These are phyloP conservation scores for Suhomyces pyralidae DNA, from an alignment of 805 yeast species.

Conservation along the genomic window DNA sequence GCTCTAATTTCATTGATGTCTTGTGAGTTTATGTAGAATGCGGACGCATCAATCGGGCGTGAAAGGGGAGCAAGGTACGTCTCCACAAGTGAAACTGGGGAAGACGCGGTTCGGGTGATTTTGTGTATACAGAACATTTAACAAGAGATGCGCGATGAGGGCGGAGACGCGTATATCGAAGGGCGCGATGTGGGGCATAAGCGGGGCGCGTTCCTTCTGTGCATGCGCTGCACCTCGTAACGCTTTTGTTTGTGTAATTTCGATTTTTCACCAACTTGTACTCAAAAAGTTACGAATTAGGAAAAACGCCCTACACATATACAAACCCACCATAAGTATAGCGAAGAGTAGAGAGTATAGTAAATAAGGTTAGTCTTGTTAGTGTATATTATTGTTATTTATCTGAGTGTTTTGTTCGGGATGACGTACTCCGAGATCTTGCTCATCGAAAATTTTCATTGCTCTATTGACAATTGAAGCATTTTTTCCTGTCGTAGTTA, in stretches of 20 bases:
- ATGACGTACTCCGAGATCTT: neutral
- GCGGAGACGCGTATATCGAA: neutral
- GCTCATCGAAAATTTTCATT: neutral
- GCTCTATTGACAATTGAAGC: neutral
- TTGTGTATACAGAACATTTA: neutral
- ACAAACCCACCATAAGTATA: too few species aligned
- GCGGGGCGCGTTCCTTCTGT: neutral
- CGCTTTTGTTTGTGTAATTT: neutral
- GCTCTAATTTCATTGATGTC: too few species aligned
- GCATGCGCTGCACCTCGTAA: neutral
- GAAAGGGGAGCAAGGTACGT: neutral
- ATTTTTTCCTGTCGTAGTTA: neutral
- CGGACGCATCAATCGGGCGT: neutral
- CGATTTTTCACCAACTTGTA: neutral
- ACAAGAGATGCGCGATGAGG: neutral
- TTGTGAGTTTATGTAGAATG: too few species aligned
- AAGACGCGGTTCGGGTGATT: neutral
- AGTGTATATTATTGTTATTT: too few species aligned
- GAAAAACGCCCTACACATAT: too few species aligned
- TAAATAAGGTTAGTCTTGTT: too few species aligned
- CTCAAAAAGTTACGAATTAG: too few species aligned
- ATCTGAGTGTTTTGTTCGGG: neutral
- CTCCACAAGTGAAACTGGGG: neutral
- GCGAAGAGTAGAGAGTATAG: too few species aligned
- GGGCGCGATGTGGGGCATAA: constrained; percentile 1